These are phyloP conservation scores for Singerocomus inundabilis DNA, from an alignment of 1,284 basidiomycete species.

Conservation along the genomic window DNA sequence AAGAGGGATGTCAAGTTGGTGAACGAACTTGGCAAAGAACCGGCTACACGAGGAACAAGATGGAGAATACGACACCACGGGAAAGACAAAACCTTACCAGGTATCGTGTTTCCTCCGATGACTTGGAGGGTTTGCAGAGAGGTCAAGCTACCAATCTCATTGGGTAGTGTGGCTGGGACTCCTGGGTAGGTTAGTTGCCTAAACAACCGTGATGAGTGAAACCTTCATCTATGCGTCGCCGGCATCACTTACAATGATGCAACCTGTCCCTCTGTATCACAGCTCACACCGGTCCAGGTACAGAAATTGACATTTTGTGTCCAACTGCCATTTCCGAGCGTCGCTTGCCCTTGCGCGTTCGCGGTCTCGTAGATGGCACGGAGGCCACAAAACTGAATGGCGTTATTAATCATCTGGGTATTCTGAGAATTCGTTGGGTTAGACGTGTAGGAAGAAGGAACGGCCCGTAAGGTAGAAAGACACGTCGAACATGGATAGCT, in stretches of 20 bases:
- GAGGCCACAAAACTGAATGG: slow-evolving; percentile 51
- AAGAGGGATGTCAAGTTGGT: slow-evolving; percentile 39
- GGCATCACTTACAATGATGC: slow-evolving; percentile 42
- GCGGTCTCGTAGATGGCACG: slow-evolving; percentile 48
- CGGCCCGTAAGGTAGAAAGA: slow-evolving; percentile 39
- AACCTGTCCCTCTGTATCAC: slow-evolving; percentile 42
- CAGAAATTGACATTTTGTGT: slow-evolving; percentile 47
- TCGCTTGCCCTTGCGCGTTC: slow-evolving; percentile 38
- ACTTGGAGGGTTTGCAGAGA: slow-evolving; percentile 41
- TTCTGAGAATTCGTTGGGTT: slow-evolving; percentile 33
- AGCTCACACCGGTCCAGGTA: slow-evolving; percentile 48
- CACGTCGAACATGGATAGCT: slow-evolving; percentile 51
- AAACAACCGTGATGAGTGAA: neutral
- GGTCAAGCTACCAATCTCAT: slow-evolving; percentile 43
- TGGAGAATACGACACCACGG: neutral
- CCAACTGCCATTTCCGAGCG: slow-evolving; percentile 46
- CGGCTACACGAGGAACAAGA: slow-evolving; percentile 32
- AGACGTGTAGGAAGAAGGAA: slow-evolving; percentile 38
- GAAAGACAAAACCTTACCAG: slow-evolving; percentile 33
- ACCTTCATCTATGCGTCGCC: neutral
- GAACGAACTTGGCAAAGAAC: slow-evolving; percentile 40
- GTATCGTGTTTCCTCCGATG: slow-evolving; percentile 42
- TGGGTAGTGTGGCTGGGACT: slow-evolving; percentile 45
- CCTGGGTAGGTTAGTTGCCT: slow-evolving; percentile 48
- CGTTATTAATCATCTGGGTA: slow-evolving; percentile 34